Conservation (phyloP, 2,329 filamentous ascomycete genomes). For the Tolypocladium paradoxum region DNA sequence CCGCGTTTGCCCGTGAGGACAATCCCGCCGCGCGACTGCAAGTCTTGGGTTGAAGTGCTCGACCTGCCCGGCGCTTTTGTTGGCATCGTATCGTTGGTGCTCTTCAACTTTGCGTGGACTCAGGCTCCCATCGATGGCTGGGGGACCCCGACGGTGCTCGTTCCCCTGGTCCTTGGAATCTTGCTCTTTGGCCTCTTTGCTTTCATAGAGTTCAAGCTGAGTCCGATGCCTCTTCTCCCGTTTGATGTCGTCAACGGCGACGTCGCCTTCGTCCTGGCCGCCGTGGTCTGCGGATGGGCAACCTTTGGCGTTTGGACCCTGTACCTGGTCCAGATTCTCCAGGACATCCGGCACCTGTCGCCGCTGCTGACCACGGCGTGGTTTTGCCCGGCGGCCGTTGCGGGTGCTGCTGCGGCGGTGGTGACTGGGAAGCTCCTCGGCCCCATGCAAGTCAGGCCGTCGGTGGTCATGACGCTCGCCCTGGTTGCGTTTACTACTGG, state of each 20-base stretch:
- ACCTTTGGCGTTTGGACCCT: constrained; percentile 44
- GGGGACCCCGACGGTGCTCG: constrained; percentile 43
- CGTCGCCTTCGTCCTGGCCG: constrained; percentile 45
- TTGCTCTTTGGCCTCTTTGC: constrained; percentile 45
- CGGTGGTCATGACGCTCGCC: constrained; percentile 31
- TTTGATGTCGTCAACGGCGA: constrained; percentile 33
- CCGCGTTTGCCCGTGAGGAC: constrained; percentile 15
- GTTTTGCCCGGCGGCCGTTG: constrained; percentile 31
- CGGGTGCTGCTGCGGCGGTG: constrained; percentile 33
- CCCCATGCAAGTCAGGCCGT: constrained; percentile 21
- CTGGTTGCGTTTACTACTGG: constrained; percentile 32
- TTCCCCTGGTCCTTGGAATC: constrained; percentile 45
- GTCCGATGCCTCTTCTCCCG: constrained; percentile 45
- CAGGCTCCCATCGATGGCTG: constrained; percentile 51
- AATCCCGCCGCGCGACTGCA: constrained; percentile 3
- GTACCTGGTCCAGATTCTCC: constrained; percentile 39
- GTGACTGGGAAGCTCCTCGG: constrained; percentile 31
- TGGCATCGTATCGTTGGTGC: constrained; percentile 44
- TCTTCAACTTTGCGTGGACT: constrained; percentile 60
- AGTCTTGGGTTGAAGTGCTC: constrained; percentile 17
- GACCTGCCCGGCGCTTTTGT: constrained; percentile 28
- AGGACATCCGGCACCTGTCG: constrained; percentile 27
- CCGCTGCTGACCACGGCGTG: constrained; percentile 34
- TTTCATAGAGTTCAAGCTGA: constrained; percentile 38
- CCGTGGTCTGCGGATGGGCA: constrained; percentile 42